Percentiles rank a stretch among this genome's conserved stretches.
Conservation (phyloP, 768 basidiomycete species). For the Mycena albidolilacea region DNA sequence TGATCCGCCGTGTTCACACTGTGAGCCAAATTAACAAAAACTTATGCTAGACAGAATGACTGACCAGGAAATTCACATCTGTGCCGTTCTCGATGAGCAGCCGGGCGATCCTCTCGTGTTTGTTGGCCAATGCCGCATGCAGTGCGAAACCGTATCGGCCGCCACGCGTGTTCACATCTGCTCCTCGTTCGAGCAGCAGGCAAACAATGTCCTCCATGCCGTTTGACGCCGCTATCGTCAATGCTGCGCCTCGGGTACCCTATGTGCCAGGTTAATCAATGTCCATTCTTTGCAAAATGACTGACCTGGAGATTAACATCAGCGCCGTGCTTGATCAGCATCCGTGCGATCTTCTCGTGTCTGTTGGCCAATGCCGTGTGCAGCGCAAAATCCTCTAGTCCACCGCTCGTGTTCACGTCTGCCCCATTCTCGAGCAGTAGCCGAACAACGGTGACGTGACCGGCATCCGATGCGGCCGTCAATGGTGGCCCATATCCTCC, state of each 20-base stretch:
- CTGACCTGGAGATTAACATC: background rate
- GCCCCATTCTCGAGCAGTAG: too few species aligned
- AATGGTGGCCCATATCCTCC: background rate
- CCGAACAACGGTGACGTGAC: too few species aligned
- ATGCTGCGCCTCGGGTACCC: too few species aligned
- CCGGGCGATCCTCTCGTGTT: background rate
- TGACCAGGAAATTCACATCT: too few species aligned
- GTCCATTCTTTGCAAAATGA: background rate
- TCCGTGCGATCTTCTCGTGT: background rate
- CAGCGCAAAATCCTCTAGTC: too few species aligned
- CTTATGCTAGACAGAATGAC: too few species aligned
- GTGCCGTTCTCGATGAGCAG: background rate
- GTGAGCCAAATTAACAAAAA: too few species aligned
- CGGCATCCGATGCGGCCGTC: background rate
- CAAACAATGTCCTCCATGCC: background rate
- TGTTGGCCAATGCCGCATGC: background rate
- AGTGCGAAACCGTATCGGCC: background rate
- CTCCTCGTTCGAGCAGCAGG: too few species aligned
- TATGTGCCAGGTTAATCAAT: too few species aligned
- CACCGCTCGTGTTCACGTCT: too few species aligned
- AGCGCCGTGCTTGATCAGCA: conserved; percentile 1
- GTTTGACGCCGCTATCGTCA: background rate
- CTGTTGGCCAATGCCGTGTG: too few species aligned
- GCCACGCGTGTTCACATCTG: background rate
- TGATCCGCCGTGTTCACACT: too few species aligned